These are phyloP conservation scores for Lactifluus echinatus DNA, from an alignment of 768 basidiomycete species.

Conservation along the genomic window DNA sequence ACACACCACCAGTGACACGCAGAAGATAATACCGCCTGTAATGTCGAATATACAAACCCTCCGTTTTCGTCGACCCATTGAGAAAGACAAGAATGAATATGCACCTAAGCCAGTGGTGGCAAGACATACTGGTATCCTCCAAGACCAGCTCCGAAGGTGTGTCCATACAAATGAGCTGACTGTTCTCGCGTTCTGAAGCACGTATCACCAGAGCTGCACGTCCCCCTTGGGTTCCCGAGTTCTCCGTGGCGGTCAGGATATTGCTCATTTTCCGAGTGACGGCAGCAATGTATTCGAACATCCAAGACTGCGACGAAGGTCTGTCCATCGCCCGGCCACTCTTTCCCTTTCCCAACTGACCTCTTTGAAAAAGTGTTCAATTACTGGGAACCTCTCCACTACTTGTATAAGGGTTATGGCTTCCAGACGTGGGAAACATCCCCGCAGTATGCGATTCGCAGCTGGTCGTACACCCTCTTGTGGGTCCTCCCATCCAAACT, in stretches of 20 bases:
- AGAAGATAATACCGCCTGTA: too few relatives aligned
- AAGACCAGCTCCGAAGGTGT: constrained; percentile 72
- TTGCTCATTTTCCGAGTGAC: constrained; percentile 71
- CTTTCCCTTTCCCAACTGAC: background rate
- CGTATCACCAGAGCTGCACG: constrained; percentile 45
- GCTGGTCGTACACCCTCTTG: constrained; percentile 87
- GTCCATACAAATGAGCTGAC: constrained; percentile 9
- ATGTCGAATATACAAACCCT: constrained; percentile 27
- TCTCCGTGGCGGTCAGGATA: constrained; percentile 77
- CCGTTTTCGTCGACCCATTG: constrained; percentile 28
- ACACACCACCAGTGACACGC: too few relatives aligned
- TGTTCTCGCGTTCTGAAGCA: constrained; percentile 10
- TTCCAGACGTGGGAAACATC: constrained; percentile 99
- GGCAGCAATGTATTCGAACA: constrained; percentile 91
- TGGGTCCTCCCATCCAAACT: constrained; percentile 64
- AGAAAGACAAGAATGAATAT: constrained; percentile 19
- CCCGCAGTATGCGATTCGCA: constrained; percentile 83
- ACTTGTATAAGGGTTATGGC: constrained; percentile 73
- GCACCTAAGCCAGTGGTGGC: constrained; percentile 21
- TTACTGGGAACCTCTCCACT: constrained; percentile 98
- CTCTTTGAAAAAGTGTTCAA: constrained; percentile 66
- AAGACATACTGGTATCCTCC: constrained; percentile 61
- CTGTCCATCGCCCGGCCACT: background rate
- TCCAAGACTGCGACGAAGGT: constrained; percentile 98
- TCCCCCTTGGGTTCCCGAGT: constrained; percentile 79